These are phyloP conservation scores for Priceomyces haplophilus DNA, from an alignment of 805 yeast species.

Conservation along the genomic window DNA sequence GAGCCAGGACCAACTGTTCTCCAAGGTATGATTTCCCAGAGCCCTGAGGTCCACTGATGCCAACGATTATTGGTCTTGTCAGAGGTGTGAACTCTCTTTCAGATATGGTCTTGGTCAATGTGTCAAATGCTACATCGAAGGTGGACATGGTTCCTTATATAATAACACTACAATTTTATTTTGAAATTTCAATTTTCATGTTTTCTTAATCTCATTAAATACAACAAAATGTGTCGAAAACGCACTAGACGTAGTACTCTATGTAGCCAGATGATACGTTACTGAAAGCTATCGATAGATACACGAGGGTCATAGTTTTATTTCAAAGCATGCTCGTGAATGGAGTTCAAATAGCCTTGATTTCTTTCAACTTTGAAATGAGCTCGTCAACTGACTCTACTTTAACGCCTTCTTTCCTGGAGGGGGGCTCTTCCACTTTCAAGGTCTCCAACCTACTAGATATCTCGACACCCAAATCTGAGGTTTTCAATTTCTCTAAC, in stretches of 20 bases:
- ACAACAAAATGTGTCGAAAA: too few species aligned
- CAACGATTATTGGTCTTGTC: slow-evolving; percentile 47
- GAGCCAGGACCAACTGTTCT: slow-evolving; percentile 29
- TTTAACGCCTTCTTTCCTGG: slow-evolving; percentile 76
- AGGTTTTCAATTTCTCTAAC: slow-evolving; percentile 56
- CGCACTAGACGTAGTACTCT: neutral
- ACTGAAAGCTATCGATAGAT: neutral
- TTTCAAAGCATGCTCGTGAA: neutral
- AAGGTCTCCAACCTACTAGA: slow-evolving; percentile 63
- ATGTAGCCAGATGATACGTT: neutral
- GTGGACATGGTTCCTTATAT: neutral
- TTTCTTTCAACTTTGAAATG: slow-evolving; percentile 70
- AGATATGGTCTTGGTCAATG: neutral
- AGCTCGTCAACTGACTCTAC: slow-evolving; percentile 82
- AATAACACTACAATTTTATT: too few species aligned
- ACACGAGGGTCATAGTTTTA: neutral
- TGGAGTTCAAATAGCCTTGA: slow-evolving; percentile 56
- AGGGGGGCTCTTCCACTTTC: slow-evolving; percentile 81
- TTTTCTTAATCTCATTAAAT: too few species aligned
- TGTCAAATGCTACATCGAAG: neutral
- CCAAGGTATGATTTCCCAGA: slow-evolving; percentile 70
- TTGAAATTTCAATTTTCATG: too few species aligned
- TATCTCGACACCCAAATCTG: slow-evolving; percentile 69
- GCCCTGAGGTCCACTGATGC: slow-evolving; percentile 74
- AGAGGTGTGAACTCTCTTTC: neutral